Evolutionary conservation across 2,329 filamentous ascomycete genomes (phyloP).

Genomic region (Diaporthe humulicola): DNA sequence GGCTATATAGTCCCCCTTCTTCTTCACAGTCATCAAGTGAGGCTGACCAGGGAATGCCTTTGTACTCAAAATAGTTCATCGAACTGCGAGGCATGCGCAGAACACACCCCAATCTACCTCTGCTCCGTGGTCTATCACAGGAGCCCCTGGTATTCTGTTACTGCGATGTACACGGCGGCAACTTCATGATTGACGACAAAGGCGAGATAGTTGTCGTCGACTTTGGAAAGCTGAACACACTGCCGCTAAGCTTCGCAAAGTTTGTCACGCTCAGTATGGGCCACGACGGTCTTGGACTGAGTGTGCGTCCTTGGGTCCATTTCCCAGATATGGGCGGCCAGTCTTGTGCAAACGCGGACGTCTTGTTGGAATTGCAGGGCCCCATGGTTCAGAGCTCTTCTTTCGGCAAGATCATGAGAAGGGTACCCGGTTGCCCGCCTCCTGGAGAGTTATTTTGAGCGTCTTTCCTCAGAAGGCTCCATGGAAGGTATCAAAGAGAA

Average conservation of each 20-base stretch:
- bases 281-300: neutral
- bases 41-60: neutral
- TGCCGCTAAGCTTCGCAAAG: constrained; percentile 1
- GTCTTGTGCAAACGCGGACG: neutral
- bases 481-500: neutral
- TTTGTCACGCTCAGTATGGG: neutral
- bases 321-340: constrained; percentile 5
- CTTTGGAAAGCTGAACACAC: neutral
- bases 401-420: neutral
- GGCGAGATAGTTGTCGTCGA: neutral
- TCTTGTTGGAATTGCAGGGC: neutral
- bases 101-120: neutral
- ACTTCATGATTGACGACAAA: neutral
- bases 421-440: constrained; percentile 15
- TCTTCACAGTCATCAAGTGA: neutral
- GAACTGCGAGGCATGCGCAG: neutral
- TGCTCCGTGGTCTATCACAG: neutral
- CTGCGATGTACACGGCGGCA: neutral
- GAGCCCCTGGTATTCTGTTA: constrained; percentile 11
- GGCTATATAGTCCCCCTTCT: neutral
- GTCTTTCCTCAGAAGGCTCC: neutral
- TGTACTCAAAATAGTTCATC: neutral
- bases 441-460: neutral
- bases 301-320: constrained; percentile 3
- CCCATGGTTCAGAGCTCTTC: neutral